Evolutionary conservation across 2,329 filamentous ascomycete genomes (phyloP), one percentile per base, ranked within the genome.

Genomic region (Clarireedia sp.): DNA sequence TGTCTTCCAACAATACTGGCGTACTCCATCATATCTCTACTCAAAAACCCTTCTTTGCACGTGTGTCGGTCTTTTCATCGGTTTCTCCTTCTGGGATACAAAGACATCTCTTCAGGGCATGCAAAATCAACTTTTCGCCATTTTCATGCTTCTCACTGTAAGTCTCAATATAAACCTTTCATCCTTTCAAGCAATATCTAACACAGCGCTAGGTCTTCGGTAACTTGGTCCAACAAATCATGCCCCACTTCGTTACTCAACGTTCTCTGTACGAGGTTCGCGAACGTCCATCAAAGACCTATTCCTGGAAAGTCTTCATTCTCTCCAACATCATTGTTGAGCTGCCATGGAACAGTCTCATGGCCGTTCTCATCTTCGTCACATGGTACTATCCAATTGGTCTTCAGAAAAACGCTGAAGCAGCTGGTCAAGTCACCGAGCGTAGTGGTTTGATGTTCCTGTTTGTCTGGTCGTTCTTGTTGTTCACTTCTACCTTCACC

Each of bases 341-440:
- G 69, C 74, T 96, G 5, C 89, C 90, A 0, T 96, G 88, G 85
- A 90, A 95, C 68, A 62, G 62, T 6, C 72, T 94, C 41, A 86
- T 89, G 78, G 81, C 82, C 1, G 77, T 85, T 17, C 73, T 95
- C 63, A 86, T 91, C 74, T 95, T 77, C 74, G 78, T 89, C 65
- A 84, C 78, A 67, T 92, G 87, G 81, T 96, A 95, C 75, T 96
- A 91, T 69, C 89, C 90, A 0, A 81, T 95, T 49, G 88, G 88
- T 3, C 36, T 67, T 5, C 83, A 89, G 68, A 71, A 74, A 57
- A 92, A 92, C 66, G 87, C 88, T 2, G 73, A 77, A 17, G 74
- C 75, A 1, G 81, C 81, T 3, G 78, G 78, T 57, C 75, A 82
- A 60, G 78, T 85, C 0, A 68, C 77, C 4, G 82, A 89, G 64